phyloP scores from a whole-genome alignment of 2,329 filamentous ascomycete species.

The Triangularia verruculosa region DNA sequence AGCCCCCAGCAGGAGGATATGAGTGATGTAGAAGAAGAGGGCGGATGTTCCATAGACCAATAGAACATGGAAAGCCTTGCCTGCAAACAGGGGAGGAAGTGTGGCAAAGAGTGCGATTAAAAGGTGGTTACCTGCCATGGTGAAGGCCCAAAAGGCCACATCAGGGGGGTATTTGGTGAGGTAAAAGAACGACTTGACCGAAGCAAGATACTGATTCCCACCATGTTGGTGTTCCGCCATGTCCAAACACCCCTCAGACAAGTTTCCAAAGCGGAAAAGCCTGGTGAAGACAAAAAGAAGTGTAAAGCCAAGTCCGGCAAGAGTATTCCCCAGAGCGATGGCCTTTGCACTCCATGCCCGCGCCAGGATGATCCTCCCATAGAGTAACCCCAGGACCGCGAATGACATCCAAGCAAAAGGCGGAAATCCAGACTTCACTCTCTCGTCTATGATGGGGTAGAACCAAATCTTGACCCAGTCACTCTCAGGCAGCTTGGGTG shows the following conservation, averaged over 20 bases:
- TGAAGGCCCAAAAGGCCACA: constrained; percentile 44
- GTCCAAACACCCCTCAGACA: constrained; percentile 42
- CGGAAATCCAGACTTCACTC: constrained; percentile 41
- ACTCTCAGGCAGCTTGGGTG: constrained; percentile 14
- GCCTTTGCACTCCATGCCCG: constrained; percentile 32
- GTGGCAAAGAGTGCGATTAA: constrained; percentile 38
- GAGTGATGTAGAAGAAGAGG: constrained; percentile 45
- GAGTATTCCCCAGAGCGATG: constrained; percentile 31
- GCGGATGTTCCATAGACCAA: constrained; percentile 45
- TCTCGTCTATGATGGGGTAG: constrained; percentile 31
- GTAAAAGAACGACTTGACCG: constrained; percentile 44
- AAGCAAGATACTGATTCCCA: constrained; percentile 43
- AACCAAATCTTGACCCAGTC: constrained; percentile 41
- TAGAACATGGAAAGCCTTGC: constrained; percentile 34
- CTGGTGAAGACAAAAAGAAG: constrained; percentile 42
- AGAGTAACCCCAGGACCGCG: constrained; percentile 43
- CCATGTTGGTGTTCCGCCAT: constrained; percentile 37
- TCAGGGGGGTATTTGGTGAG: constrained; percentile 47
- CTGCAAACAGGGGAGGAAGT: constrained; percentile 33
- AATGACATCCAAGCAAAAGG: constrained; percentile 48
- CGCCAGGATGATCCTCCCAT: constrained; percentile 39
- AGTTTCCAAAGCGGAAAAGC: constrained; percentile 41
- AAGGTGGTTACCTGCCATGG: constrained; percentile 39
- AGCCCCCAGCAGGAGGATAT: constrained; percentile 36
- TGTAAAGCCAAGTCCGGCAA: constrained; percentile 33